Percentiles rank a stretch among this genome's conserved stretches.
Conservation (phyloP, 208 protist genomes). For the Crithidia brevicula region DNA sequence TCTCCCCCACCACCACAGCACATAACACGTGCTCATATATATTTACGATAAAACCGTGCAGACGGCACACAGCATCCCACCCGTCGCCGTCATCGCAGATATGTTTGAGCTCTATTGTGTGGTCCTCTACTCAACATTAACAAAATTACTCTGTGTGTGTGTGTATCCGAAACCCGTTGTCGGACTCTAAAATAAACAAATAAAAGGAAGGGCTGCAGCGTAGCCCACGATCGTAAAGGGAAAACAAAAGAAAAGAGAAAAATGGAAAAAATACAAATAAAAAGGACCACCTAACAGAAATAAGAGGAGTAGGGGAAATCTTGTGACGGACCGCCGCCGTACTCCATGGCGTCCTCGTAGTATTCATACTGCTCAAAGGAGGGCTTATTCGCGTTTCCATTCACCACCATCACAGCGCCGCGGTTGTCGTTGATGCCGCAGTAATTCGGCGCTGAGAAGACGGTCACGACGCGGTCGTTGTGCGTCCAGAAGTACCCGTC, state of each 20-base stretch:
- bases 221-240: no score
- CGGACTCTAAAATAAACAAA: slow-evolving; percentile 6
- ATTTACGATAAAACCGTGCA: no score
- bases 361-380: slow-evolving; percentile 47
- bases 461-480: slow-evolving; percentile 54
- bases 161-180: no score
- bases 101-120: no score
- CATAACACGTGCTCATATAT: no score
- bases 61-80: no score
- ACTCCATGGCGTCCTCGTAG: slow-evolving; percentile 26
- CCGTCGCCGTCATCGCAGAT: no score
- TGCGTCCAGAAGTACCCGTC: slow-evolving; percentile 85
- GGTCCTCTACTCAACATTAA: no score
- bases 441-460: slow-evolving; percentile 85
- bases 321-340: background rate
- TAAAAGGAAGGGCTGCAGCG: background rate
- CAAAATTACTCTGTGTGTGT: no score
- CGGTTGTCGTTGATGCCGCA: slow-evolving; percentile 73
- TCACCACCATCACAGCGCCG: slow-evolving; percentile 69
- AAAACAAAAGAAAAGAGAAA: background rate
- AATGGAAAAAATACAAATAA: slow-evolving; percentile 1
- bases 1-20: no score
- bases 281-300: slow-evolving; percentile 22
- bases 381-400: slow-evolving; percentile 21
- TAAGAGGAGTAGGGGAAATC: slow-evolving; percentile 41